Evolutionary conservation across 768 basidiomycete species (phyloP).

Genomic region (Kwoniella sp.): DNA sequence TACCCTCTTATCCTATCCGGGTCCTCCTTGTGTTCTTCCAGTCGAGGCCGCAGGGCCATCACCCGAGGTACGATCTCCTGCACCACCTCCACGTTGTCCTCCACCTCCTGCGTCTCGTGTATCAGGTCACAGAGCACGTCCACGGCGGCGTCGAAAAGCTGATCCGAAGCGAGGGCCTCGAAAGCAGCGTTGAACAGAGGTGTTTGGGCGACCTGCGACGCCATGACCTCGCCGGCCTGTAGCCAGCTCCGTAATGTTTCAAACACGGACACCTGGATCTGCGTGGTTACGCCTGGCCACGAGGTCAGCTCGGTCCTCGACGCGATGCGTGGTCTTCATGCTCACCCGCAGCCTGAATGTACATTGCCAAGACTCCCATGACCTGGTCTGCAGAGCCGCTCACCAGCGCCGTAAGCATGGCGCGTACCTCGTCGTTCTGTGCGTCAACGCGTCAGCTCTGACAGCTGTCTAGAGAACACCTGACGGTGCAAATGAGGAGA

Average conservation of each 20-base stretch:
- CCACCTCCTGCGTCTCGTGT: slow-evolving; percentile 95
- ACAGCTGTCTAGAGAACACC: no score
- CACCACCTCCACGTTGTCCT: slow-evolving; percentile 86
- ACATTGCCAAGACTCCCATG: slow-evolving; percentile 74
- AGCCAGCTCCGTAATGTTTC: slow-evolving; percentile 83
- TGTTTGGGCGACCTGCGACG: slow-evolving; percentile 62
- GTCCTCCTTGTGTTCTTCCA: slow-evolving; percentile 60
- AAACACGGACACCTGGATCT: slow-evolving; percentile 77
- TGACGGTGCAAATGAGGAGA: no score
- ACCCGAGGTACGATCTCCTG: slow-evolving; percentile 82
- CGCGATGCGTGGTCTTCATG: slow-evolving; percentile 5
- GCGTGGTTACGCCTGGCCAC: slow-evolving; percentile 67
- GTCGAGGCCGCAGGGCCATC: slow-evolving; percentile 63
- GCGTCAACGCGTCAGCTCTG: neutral
- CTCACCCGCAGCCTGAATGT: slow-evolving; percentile 80
- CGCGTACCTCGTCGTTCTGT: slow-evolving; percentile 16
- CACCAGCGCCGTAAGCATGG: slow-evolving; percentile 19
- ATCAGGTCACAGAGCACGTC: slow-evolving; percentile 90
- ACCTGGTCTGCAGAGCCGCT: slow-evolving; percentile 58
- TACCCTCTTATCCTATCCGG: slow-evolving; percentile 82
- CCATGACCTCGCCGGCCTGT: slow-evolving; percentile 72
- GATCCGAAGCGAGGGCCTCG: slow-evolving; percentile 73
- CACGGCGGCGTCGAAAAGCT: slow-evolving; percentile 88
- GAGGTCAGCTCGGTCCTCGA: neutral
- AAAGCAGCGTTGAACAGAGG: slow-evolving; percentile 79